phyloP scores from a whole-genome alignment of 768 basidiomycete genomes.

The Phallus indusiatus region DNA sequence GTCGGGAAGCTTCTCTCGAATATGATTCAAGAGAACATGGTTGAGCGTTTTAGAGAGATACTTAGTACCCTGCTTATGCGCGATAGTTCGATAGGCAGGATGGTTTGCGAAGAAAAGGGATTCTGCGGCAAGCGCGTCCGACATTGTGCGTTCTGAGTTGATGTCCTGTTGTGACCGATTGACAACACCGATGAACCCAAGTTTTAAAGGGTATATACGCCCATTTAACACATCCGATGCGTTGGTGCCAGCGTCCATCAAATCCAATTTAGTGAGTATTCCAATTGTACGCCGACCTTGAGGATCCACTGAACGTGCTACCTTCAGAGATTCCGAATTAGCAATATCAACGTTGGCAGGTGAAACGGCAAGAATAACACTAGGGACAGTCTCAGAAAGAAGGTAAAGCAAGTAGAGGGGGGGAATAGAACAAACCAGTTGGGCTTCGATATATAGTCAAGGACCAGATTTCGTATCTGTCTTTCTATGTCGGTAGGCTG shows the following conservation, averaged over 20 bases:
- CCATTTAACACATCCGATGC: conserved; percentile 94
- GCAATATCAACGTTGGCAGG: conserved; percentile 98
- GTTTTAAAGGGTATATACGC: conserved; percentile 93
- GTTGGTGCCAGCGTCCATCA: conserved; percentile 99
- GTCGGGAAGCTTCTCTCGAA: conserved; percentile 96
- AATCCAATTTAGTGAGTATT: conserved; percentile 91
- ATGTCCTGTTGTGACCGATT: conserved; percentile 98
- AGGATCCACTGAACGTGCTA: conserved; percentile 91
- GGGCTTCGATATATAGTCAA: conserved; percentile 93
- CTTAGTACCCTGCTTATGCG: conserved; percentile 96
- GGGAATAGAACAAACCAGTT: conserved; percentile 57
- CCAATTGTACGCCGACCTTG: conserved; percentile 96
- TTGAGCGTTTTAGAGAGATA: conserved; percentile 91
- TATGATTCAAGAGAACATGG: conserved; percentile 93
- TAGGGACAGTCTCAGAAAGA: conserved; percentile 19
- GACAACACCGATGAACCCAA: conserved; percentile 97
- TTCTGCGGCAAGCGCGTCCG: conserved; percentile 77
- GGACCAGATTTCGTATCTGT: conserved; percentile 89
- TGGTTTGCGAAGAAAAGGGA: conserved; percentile 87
- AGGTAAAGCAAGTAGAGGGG: not conserved
- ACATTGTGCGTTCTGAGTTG: conserved; percentile 75
- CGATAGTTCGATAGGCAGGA: conserved; percentile 86
- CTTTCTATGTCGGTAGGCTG: conserved; percentile 97
- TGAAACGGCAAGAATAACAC: conserved; percentile 94
- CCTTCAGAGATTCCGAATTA: conserved; percentile 95